phyloP scores from a whole-genome alignment of 2,329 filamentous ascomycete genomes.

The Colletotrichum camelliae region DNA sequence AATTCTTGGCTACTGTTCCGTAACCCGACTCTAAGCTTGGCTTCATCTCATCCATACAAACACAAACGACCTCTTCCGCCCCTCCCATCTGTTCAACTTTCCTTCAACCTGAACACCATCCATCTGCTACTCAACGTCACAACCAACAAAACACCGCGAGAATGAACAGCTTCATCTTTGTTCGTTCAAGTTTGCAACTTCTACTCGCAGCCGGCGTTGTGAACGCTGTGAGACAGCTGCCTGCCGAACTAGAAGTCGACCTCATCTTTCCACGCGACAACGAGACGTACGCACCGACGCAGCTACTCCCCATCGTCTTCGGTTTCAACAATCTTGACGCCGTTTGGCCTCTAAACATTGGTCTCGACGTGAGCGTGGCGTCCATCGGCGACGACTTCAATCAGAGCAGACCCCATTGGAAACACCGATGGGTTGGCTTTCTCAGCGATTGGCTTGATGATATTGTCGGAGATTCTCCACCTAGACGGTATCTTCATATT shows the following conservation, averaged over 20 bases:
- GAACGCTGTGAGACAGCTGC: background rate
- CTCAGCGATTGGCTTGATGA: background rate
- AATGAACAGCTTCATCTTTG: background rate
- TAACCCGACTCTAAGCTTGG: background rate
- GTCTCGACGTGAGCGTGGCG: background rate
- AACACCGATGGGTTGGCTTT: background rate
- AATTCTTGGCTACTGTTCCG: background rate
- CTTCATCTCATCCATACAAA: background rate
- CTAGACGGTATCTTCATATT: background rate
- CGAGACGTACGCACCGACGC: constrained; percentile 27
- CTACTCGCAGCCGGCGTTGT: background rate
- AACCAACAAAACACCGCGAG: background rate
- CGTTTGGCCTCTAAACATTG: background rate
- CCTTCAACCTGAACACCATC: background rate
- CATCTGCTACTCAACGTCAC: background rate
- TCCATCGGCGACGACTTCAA: background rate
- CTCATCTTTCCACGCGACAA: constrained; percentile 31
- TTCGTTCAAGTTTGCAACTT: background rate
- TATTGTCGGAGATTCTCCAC: background rate
- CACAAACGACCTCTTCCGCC: background rate
- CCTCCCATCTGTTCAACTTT: background rate
- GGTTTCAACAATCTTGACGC: constrained; percentile 26
- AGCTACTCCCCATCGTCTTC: constrained; percentile 29
- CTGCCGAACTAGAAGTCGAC: constrained; percentile 16
- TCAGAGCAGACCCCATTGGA: background rate